Base-by-base conservation (phyloP, 345 rosid genomes). In the Mangifera indica region DNA sequence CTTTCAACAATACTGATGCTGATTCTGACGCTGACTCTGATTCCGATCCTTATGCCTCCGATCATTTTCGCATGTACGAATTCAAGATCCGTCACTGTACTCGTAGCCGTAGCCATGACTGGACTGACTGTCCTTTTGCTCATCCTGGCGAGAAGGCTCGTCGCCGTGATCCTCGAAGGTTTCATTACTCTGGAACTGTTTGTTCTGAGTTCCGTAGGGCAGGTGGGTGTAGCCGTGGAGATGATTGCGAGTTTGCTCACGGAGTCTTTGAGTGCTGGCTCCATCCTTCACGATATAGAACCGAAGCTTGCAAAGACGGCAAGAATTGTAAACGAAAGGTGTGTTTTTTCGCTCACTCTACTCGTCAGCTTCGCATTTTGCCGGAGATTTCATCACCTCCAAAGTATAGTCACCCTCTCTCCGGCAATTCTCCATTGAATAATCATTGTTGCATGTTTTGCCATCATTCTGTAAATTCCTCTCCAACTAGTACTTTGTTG, bases 121-220 rank as follows among this genome's bases (percentile, higher is more conserved):
- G 98, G 98, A 94, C 97, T 0, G 93, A 91, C 78, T 94, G 98
- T 69, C 98, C 98, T 29, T 94, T 91, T 17, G 86, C 95, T 11
- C 98, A 94, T 45, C 91, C 95, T 0, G 90, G 97, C 0, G 98
- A 94, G 76, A 94, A 94, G 72, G 97, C 98, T 46, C 88, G 89
- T 69, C 88, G 98, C 10, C 85, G 98, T 26, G 97, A 94, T 72
- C 98, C 95, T 8, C 71, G 85, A 54, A 77, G 81, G 68, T 90
- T 62, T 59, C 82, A 78, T 18, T 94, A 94, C 69, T 85, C 90
- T 1, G 93, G 97, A 12, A 71, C 84, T 10, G 85, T 87, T 2
- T 94, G 98, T 26, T 78, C 97, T 0, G 90, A 92, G 83, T 92
- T 80, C 69, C 87, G 89, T 4, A 83, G 90, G 2, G 89, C 85